phyloP scores from a whole-genome alignment of 805 yeast species.

The Monosporozyma aquatica region DNA sequence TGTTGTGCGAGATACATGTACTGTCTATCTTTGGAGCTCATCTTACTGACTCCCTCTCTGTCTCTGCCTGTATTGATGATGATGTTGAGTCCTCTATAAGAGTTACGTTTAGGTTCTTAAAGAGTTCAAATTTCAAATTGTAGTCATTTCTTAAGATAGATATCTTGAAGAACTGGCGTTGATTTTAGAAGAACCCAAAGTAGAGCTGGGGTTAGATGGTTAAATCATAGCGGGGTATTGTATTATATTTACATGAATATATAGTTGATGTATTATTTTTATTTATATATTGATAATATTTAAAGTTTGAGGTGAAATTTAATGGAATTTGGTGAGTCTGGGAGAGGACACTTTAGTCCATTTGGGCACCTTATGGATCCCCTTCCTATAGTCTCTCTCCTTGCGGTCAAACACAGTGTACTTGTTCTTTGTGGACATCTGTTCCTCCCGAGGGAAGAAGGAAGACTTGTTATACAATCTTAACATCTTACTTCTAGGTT shows the following conservation, averaged over 20 bases:
- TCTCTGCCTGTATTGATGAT: background rate
- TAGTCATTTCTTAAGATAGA: background rate
- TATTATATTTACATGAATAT: background rate
- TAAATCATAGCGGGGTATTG: too few relatives aligned
- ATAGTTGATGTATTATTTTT: too few relatives aligned
- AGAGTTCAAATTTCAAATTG: too few relatives aligned
- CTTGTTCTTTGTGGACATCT: constrained; percentile 76
- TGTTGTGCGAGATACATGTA: constrained; percentile 28
- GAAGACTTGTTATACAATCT: constrained; percentile 28
- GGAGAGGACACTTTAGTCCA: constrained; percentile 84
- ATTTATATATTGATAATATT: too few relatives aligned
- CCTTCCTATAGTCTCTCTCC: constrained; percentile 73
- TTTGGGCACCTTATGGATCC: constrained; percentile 79
- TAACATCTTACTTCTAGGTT: constrained; percentile 23
- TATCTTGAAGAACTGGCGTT: too few relatives aligned
- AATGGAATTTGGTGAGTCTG: constrained; percentile 66
- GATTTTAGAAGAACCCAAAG: too few relatives aligned
- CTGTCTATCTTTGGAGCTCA: constrained; percentile 22
- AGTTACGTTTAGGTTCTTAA: too few relatives aligned
- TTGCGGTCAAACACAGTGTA: constrained; percentile 77
- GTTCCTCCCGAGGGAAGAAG: constrained; percentile 65
- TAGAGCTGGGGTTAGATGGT: too few relatives aligned
- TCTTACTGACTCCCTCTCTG: background rate
- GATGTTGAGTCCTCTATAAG: too few relatives aligned
- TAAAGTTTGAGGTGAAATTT: too few relatives aligned